phyloP scores from a whole-genome alignment of 2,329 filamentous ascomycete genomes.

The Ophiostoma quercus region DNA sequence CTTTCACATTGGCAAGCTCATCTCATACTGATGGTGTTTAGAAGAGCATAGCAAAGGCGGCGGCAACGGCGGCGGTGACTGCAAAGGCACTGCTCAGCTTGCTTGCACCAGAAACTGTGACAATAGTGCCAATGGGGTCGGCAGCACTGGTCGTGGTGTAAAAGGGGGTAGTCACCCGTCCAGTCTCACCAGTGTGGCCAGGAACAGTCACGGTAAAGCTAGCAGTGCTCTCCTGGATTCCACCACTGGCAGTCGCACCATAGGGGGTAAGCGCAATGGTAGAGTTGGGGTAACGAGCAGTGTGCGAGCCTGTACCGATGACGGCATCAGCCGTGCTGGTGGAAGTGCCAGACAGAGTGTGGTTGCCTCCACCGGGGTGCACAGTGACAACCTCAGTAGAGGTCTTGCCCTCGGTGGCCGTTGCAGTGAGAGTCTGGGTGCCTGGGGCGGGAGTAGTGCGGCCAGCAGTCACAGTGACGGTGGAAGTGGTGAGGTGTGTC shows the following conservation, averaged over 20 bases:
- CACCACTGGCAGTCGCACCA: slow-evolving; percentile 4
- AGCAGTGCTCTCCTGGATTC: slow-evolving; percentile 18
- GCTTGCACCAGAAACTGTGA: slow-evolving; percentile 31
- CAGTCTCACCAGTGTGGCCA: slow-evolving; percentile 13
- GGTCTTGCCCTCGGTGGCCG: slow-evolving; percentile 15
- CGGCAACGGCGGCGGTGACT: slow-evolving; percentile 34
- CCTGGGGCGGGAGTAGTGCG: neutral
- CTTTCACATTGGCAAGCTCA: neutral
- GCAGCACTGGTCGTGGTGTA: slow-evolving; percentile 32
- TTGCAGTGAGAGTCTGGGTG: slow-evolving; percentile 18
- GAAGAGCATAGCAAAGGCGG: slow-evolving; percentile 28
- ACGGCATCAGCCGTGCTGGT: slow-evolving; percentile 21
- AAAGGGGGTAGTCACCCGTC: slow-evolving; percentile 15
- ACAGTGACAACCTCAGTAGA: slow-evolving; percentile 17
- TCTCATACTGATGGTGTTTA: neutral
- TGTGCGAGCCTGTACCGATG: slow-evolving; percentile 13
- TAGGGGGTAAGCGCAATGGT: slow-evolving; percentile 18
- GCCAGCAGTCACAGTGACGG: slow-evolving; percentile 3
- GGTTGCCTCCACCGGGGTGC: neutral
- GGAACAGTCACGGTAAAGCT: slow-evolving; percentile 23
- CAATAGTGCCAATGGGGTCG: slow-evolving; percentile 28
- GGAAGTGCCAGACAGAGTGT: slow-evolving; percentile 13
- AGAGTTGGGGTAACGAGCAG: slow-evolving; percentile 20
- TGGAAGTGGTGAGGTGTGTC: slow-evolving; percentile 8
- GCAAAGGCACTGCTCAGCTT: slow-evolving; percentile 30